phyloP scores from a whole-genome alignment of 768 basidiomycete species.

The Chiua virens region DNA sequence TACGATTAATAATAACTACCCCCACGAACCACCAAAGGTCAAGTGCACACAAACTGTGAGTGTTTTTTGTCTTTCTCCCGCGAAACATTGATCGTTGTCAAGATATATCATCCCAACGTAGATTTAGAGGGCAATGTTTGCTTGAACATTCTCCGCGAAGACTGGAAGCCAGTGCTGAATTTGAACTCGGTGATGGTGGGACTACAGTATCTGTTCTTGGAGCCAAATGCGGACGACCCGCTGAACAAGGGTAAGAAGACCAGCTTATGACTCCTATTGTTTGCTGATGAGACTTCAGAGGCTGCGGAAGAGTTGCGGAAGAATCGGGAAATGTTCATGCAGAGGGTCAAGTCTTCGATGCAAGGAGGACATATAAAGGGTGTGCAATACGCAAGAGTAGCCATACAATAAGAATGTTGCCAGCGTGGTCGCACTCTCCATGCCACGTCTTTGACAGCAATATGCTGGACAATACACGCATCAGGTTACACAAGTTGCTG shows the following conservation, averaged over 20 bases:
- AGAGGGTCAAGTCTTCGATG: conserved; percentile 89
- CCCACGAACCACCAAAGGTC: conserved; percentile 99
- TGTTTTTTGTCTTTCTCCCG: conserved; percentile 4
- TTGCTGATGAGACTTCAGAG: conserved; percentile 51
- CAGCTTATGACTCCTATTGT: not conserved
- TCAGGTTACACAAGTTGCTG: too few relatives aligned
- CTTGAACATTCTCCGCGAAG: conserved; percentile 96
- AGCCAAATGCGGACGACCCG: conserved; percentile 98
- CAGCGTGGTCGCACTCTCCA: conserved; percentile 7
- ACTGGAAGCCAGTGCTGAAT: conserved; percentile 99
- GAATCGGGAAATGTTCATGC: conserved; percentile 79
- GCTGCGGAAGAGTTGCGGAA: conserved; percentile 93
- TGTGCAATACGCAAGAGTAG: conserved; percentile 76
- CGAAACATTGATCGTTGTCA: conserved; percentile 6
- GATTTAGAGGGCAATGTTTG: conserved; percentile 99
- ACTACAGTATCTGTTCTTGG: conserved; percentile 95
- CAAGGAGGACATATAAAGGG: conserved; percentile 77
- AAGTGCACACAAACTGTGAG: conserved; percentile 92
- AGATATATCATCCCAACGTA: conserved; percentile 99
- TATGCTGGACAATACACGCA: conserved; percentile 5
- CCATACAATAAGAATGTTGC: conserved; percentile 36
- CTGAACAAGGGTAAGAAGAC: conserved; percentile 84
- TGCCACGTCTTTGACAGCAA: conserved; percentile 2
- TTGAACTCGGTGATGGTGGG: conserved; percentile 98
- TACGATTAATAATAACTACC: conserved; percentile 95